Conservation (phyloP, 2,329 filamentous ascomycete genomes). For the Talaromyces sp. region DNA sequence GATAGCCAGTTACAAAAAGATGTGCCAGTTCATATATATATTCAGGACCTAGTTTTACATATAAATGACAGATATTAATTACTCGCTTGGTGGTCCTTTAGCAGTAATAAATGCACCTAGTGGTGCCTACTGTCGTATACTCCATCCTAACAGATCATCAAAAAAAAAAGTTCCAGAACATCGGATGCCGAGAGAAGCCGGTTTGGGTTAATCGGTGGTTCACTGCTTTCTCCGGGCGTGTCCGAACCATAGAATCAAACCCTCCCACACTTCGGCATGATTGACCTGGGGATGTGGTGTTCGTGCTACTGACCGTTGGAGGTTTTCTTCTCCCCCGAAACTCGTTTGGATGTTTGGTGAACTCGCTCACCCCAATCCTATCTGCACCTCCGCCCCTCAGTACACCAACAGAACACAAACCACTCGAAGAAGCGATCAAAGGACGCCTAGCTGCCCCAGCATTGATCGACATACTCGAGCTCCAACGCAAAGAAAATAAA, state of each 20-base stretch:
- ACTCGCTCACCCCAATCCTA: neutral
- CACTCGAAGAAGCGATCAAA: neutral
- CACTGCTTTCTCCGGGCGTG: slow-evolving; percentile 22
- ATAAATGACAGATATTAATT: neutral
- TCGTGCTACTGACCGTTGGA: slow-evolving; percentile 2
- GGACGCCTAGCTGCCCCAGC: neutral
- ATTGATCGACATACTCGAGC: slow-evolving; percentile 12
- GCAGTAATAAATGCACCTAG: no score
- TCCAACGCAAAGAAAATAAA: slow-evolving; percentile 4
- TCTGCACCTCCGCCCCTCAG: neutral
- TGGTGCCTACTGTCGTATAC: no score
- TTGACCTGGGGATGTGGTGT: slow-evolving; percentile 3
- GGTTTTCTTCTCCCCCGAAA: neutral
- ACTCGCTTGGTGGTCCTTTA: no score
- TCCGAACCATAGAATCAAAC: slow-evolving; percentile 27
- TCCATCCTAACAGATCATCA: neutral
- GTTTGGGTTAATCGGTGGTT: slow-evolving; percentile 12
- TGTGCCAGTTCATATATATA: no score
- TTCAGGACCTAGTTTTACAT: neutral
- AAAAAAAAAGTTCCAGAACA: slow-evolving; percentile 2
- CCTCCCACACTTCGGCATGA: slow-evolving; percentile 19
- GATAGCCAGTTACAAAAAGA: no score
- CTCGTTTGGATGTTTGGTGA: neutral
- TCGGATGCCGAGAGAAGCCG: slow-evolving; percentile 8
- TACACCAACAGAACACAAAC: neutral